Conservation (phyloP, 768 basidiomycete genomes). For the Hortiboletus flavorubellus region DNA sequence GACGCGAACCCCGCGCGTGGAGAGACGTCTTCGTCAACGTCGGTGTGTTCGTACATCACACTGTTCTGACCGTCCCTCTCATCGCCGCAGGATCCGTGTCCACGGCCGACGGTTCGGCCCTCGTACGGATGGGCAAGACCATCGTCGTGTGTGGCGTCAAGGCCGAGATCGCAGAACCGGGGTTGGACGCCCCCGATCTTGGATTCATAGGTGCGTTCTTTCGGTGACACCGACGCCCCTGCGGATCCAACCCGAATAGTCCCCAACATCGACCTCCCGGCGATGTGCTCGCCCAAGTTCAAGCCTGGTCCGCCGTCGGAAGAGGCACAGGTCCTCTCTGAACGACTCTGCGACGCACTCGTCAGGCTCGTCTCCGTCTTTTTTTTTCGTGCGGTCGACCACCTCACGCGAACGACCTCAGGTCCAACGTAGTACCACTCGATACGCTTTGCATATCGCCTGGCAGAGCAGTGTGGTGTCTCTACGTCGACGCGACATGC, state of each 20-base stretch:
- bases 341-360: slow-evolving; percentile 76
- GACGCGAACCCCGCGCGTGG: slow-evolving; percentile 66
- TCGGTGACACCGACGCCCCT: not conserved
- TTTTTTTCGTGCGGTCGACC: not conserved
- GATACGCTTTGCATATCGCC: slow-evolving; percentile 75
- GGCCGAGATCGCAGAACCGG: slow-evolving; percentile 91
- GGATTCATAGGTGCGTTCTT: slow-evolving; percentile 72
- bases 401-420: slow-evolving; percentile 25
- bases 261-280: slow-evolving; percentile 92
- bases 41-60: slow-evolving; percentile 48
- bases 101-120: slow-evolving; percentile 89
- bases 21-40: slow-evolving; percentile 75
- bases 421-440: slow-evolving; percentile 64
- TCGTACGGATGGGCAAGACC: slow-evolving; percentile 89
- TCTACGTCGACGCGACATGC: slow-evolving; percentile 94
- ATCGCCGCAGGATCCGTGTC: slow-evolving; percentile 74
- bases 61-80: not conserved
- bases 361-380: slow-evolving; percentile 47
- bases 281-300: slow-evolving; percentile 90
- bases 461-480: slow-evolving; percentile 81
- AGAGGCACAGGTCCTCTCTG: slow-evolving; percentile 89
- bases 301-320: slow-evolving; percentile 94
- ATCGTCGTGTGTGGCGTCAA: slow-evolving; percentile 96
- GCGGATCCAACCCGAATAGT: slow-evolving; percentile 45
- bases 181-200: slow-evolving; percentile 64